These are phyloP conservation scores for Fulvia fulva DNA, from an alignment of 2,329 filamentous ascomycete genomes.

Conservation along the genomic window DNA sequence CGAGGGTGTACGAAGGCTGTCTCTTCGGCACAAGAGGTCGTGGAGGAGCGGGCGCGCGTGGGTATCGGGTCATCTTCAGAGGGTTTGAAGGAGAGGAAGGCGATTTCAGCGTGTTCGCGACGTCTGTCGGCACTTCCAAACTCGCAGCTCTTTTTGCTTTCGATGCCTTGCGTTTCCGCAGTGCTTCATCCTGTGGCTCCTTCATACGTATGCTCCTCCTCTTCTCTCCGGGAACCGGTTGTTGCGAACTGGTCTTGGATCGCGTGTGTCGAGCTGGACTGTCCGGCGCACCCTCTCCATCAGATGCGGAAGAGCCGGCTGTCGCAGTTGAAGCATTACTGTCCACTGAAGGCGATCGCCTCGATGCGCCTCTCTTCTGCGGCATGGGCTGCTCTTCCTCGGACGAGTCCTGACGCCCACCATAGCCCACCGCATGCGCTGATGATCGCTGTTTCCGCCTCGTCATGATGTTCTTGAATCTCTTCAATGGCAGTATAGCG, in stretches of 20 bases:
- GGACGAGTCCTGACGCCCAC: slow-evolving; percentile 29
- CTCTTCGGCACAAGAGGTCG: slow-evolving; percentile 83
- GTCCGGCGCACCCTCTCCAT: slow-evolving; percentile 40
- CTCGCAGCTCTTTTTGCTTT: slow-evolving; percentile 44
- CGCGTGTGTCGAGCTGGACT: slow-evolving; percentile 54
- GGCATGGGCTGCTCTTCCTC: slow-evolving; percentile 28
- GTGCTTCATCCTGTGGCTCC: slow-evolving; percentile 73
- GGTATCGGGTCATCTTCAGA: slow-evolving; percentile 72
- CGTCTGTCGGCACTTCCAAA: slow-evolving; percentile 40
- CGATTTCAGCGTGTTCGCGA: slow-evolving; percentile 81
- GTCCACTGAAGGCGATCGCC: slow-evolving; percentile 40
- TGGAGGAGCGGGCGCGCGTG: slow-evolving; percentile 82
- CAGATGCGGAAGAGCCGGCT: slow-evolving; percentile 62
- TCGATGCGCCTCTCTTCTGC: slow-evolving; percentile 31
- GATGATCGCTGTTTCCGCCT: slow-evolving; percentile 33
- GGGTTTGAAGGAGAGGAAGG: slow-evolving; percentile 75
- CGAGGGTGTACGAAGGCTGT: slow-evolving; percentile 78
- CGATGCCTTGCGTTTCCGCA: slow-evolving; percentile 68
- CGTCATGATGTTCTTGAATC: slow-evolving; percentile 51
- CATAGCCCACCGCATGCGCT: slow-evolving; percentile 29
- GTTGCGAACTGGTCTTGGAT: slow-evolving; percentile 58
- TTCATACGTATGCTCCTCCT: slow-evolving; percentile 88
- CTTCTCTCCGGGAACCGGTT: slow-evolving; percentile 50
- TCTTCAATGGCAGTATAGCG: slow-evolving; percentile 67
- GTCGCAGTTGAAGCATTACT: slow-evolving; percentile 49